Evolutionary conservation across 2,329 filamentous ascomycete species (phyloP).

Genomic region (Botryotinia narcissicola): DNA sequence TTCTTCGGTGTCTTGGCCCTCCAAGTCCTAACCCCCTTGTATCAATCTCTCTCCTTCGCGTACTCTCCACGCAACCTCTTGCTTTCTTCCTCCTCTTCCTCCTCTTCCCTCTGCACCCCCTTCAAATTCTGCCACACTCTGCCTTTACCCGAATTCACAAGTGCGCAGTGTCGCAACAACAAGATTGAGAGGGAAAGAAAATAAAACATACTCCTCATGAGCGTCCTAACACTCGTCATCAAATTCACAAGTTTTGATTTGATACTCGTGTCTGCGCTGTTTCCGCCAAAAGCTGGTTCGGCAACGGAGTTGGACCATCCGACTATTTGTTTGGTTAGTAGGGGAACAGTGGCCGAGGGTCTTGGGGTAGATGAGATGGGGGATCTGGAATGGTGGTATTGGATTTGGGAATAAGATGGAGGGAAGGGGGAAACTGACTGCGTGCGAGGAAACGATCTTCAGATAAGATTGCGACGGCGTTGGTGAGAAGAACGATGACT

Average conservation of each 20-base stretch:
- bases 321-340: slow-evolving; percentile 50
- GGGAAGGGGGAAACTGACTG: slow-evolving; percentile 50
- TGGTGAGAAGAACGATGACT: slow-evolving; percentile 86
- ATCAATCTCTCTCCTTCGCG: background rate
- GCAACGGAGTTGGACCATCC: slow-evolving; percentile 69
- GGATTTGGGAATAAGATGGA: background rate
- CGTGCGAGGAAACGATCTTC: slow-evolving; percentile 89
- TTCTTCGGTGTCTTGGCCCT: background rate
- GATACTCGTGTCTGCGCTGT: slow-evolving; percentile 69
- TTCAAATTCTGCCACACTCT: background rate
- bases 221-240: slow-evolving; percentile 83
- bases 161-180: background rate
- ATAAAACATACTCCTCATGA: slow-evolving; percentile 79
- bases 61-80: too few relatives aligned
- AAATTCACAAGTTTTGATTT: slow-evolving; percentile 86
- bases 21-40: background rate
- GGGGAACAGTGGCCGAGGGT: background rate
- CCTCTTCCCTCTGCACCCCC: background rate
- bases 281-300: slow-evolving; percentile 74
- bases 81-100: too few relatives aligned
- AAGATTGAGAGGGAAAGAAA: background rate
- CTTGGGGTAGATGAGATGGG: background rate
- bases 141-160: background rate
- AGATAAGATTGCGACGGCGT: slow-evolving; percentile 88
- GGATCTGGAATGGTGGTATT: background rate